phyloP scores from a whole-genome alignment of 768 basidiomycete genomes.

The Boletus sp. region DNA sequence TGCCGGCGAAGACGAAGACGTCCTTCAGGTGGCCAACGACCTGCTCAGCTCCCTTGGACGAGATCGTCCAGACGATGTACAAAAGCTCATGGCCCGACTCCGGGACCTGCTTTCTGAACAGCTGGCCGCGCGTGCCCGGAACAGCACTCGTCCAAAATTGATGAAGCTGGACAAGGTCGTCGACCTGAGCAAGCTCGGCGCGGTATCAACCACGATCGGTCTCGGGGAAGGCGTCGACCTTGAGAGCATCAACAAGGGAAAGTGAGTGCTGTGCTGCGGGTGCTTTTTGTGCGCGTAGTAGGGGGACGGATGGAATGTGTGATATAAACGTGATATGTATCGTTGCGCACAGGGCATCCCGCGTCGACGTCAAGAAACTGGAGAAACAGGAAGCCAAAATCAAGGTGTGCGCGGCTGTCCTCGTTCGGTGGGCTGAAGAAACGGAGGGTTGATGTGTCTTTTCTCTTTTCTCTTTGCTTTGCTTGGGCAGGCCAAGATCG shows the following conservation, averaged over 20 bases:
- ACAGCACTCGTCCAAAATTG: slow-evolving; percentile 59
- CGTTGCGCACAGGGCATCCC: slow-evolving; percentile 61
- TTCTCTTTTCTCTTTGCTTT: background rate
- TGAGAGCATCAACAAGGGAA: slow-evolving; percentile 92
- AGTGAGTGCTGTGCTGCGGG: slow-evolving; percentile 46
- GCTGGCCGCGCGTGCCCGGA: slow-evolving; percentile 54
- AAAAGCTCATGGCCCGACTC: slow-evolving; percentile 64
- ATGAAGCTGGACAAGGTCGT: slow-evolving; percentile 81
- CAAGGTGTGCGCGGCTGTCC: slow-evolving; percentile 44
- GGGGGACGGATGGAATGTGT: background rate
- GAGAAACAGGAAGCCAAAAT: slow-evolving; percentile 98
- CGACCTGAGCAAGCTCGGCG: slow-evolving; percentile 78
- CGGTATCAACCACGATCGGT: slow-evolving; percentile 76
- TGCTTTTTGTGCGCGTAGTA: background rate
- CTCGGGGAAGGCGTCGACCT: slow-evolving; percentile 82
- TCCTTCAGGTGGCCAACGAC: slow-evolving; percentile 69
- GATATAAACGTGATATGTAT: slow-evolving; percentile 3
- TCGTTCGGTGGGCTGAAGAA: background rate
- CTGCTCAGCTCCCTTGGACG: slow-evolving; percentile 76
- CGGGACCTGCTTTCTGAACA: slow-evolving; percentile 63
- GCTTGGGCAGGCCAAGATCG: slow-evolving; percentile 78
- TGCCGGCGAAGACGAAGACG: slow-evolving; percentile 84
- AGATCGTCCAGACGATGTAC: slow-evolving; percentile 53
- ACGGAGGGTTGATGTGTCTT: background rate
- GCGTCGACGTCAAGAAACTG: slow-evolving; percentile 91